Evolutionary conservation across 768 basidiomycete genomes (phyloP).

Genomic region (Tulasnella sp.): DNA sequence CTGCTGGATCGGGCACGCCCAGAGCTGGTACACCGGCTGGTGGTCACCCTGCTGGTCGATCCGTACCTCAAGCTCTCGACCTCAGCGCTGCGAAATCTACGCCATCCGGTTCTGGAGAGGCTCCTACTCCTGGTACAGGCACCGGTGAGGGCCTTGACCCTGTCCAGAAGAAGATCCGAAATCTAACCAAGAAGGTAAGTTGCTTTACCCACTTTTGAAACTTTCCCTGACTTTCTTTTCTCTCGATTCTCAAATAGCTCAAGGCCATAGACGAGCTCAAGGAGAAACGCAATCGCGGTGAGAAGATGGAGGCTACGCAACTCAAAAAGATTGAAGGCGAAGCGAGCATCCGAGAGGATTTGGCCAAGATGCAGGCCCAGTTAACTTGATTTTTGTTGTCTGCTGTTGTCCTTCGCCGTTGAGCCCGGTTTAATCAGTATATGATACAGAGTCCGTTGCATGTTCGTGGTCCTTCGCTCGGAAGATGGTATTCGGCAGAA

Average conservation of each 20-base stretch:
- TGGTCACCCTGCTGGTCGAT: background rate
- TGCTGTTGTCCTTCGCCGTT: background rate
- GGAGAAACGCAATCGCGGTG: slow-evolving; percentile 83
- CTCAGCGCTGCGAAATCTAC: slow-evolving; percentile 21
- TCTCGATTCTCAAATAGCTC: slow-evolving; percentile 50
- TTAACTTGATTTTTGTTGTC: background rate
- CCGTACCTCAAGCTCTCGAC: slow-evolving; percentile 20
- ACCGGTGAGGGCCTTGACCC: slow-evolving; percentile 54
- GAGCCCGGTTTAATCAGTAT: background rate
- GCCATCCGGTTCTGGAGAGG: slow-evolving; percentile 39
- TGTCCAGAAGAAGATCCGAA: slow-evolving; percentile 86
- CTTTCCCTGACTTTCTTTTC: slow-evolving; percentile 17
- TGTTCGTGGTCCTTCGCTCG: background rate
- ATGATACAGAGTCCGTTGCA: background rate
- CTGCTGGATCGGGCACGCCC: background rate
- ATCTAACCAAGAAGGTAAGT: slow-evolving; percentile 90
- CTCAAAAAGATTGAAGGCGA: slow-evolving; percentile 96
- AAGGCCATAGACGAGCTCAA: slow-evolving; percentile 99
- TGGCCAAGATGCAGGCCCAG: slow-evolving; percentile 42
- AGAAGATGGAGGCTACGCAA: slow-evolving; percentile 91
- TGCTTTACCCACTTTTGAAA: slow-evolving; percentile 16
- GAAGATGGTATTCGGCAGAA: background rate
- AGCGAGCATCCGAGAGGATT: slow-evolving; percentile 75
- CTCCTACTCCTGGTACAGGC: slow-evolving; percentile 55
- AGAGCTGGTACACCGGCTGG: slow-evolving; percentile 11